Evolutionary conservation across 2,329 filamentous ascomycete species (phyloP), one percentile per base, ranked within the genome.

Genomic region (Pestalotiopsis sp.): DNA sequence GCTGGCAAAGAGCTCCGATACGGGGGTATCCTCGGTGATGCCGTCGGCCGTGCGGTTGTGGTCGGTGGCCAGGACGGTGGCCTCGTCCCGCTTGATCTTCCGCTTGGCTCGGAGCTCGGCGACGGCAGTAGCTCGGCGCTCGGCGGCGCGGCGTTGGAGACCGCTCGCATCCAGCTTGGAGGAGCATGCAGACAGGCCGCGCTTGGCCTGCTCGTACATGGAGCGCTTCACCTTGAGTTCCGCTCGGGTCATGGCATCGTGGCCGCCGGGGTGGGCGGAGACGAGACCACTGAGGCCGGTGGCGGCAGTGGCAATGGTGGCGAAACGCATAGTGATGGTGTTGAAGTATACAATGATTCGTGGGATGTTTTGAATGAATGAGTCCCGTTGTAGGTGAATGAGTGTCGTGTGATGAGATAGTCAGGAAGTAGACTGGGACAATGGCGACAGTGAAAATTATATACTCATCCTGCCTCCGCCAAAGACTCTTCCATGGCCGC

Each of bases 1-100:
- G 67, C 77, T 78, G 2, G 79, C 75, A 68, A 85, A 85, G 36
- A 86, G 75, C 70, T 70, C 78, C 58, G 73, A 70, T 9, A 76
- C 73, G n/a, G 78, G 73, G 9, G 81, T 82, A 65, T 74, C 70
- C 4, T 70, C 58, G 25, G 75, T 78, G 71, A 81, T 83, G 14
- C 72, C 71, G 11, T 59, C 57, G 4, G 73, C 68, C 25, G 78
- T 78, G 63, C 81, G 81, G 70, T 81, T 77, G 60, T 63, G 60
- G 20, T 38, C 31, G 14, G 31, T 63, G 25, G 60, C 60, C 20
- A 39, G 17, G 31, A 77, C 71, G 11, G 73, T 74, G 52, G 76
- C 75, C 4, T 82, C 70, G 57, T 80, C 78, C 27, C 83, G 80
- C 38, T 63, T 63, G 38, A 63, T 25, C 31, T 45, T 45, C 6